Percentiles rank a stretch among this genome's conserved stretches.
These are phyloP conservation scores for Colletotrichum spaethianum DNA, from an alignment of 2,329 filamentous ascomycete species.

Conservation along the genomic window DNA sequence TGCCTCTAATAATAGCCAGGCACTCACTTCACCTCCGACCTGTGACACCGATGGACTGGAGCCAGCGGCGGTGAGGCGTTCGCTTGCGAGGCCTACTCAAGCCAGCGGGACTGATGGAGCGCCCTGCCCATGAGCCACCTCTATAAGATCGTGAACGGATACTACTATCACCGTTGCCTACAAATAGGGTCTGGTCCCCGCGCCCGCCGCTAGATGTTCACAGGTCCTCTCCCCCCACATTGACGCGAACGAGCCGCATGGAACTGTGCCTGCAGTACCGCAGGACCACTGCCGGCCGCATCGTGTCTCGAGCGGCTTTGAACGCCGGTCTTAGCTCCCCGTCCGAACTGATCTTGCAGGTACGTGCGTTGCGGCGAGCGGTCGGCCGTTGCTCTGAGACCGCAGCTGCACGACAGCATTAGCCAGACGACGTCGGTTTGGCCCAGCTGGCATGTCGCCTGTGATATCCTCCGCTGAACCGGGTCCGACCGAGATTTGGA, in stretches of 20 bases:
- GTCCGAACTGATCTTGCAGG: constrained; percentile 25
- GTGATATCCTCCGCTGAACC: neutral
- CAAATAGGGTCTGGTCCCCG: constrained; percentile 22
- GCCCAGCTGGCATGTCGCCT: neutral
- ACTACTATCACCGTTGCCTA: neutral
- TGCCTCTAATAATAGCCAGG: constrained; percentile 11
- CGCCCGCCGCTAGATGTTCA: neutral
- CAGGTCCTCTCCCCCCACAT: constrained; percentile 4
- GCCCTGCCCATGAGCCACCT: neutral
- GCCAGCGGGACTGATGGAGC: neutral
- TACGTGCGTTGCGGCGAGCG: constrained; percentile 7
- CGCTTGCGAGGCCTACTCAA: neutral
- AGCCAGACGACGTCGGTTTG: constrained; percentile 7
- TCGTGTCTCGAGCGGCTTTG: constrained; percentile 31
- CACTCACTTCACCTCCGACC: neutral
- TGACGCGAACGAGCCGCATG: constrained; percentile 22
- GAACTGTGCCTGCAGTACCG: constrained; percentile 20
- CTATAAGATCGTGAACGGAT: neutral
- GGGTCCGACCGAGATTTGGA: constrained; percentile 19
- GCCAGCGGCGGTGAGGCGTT: constrained; percentile 3
- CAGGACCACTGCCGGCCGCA: constrained; percentile 4
- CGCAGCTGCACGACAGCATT: constrained; percentile 28
- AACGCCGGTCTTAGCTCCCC: constrained; percentile 34
- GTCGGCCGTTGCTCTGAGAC: constrained; percentile 32
- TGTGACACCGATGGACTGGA: constrained; percentile 16